Conservation (phyloP, 495 filamentous ascomycete genomes). For the Talaromyces trachyspermus region DNA sequence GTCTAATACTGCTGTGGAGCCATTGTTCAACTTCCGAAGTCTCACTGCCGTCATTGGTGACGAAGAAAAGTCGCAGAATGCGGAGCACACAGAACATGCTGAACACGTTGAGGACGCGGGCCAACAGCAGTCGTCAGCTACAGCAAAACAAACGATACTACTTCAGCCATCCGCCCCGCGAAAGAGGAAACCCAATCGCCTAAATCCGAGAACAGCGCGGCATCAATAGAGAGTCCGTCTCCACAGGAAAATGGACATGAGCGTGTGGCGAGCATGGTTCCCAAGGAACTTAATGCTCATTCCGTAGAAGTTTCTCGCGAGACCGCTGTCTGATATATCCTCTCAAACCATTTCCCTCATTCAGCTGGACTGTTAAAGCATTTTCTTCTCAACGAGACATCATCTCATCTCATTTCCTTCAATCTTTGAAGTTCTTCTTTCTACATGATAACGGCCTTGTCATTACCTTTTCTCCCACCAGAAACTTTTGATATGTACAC, state of each 20-base stretch:
- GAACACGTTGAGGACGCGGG: conserved; percentile 38
- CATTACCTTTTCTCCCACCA: not conserved
- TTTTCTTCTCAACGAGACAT: no score
- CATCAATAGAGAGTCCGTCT: not conserved
- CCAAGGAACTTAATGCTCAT: conserved; percentile 7
- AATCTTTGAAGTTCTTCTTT: not conserved
- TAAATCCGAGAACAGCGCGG: no score
- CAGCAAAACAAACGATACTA: not conserved
- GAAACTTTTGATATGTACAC: not conserved
- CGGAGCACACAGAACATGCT: conserved; percentile 26
- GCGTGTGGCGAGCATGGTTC: not conserved
- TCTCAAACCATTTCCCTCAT: not conserved
- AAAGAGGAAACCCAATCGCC: no score
- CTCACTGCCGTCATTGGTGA: conserved; percentile 76
- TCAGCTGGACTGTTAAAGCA: conserved; percentile 1
- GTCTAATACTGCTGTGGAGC: conserved; percentile 54
- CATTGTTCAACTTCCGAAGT: conserved; percentile 88
- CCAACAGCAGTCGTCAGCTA: not conserved
- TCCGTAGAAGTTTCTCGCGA: conserved; percentile 5
- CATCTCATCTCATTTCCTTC: not conserved
- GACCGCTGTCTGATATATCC: not conserved
- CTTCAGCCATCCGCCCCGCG: no score
- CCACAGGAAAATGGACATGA: not conserved
- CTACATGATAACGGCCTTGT: no score
- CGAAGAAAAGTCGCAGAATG: conserved; percentile 39